Conservation (phyloP, 768 basidiomycete species). For the Porphyrellus cyaneotinctus region DNA sequence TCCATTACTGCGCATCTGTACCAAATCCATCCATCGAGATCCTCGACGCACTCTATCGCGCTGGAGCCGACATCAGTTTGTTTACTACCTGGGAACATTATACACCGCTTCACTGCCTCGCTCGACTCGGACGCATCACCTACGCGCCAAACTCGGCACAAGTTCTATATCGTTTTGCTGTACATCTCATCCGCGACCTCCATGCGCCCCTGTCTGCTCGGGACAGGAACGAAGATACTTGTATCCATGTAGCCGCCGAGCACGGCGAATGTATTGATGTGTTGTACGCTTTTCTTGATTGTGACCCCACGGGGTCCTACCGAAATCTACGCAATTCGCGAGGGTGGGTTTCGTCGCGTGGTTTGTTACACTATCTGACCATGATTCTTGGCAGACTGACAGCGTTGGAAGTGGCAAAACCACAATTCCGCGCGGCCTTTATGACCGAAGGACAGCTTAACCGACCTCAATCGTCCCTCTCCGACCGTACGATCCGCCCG, state of each 20-base stretch:
- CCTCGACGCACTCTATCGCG: slow-evolving; percentile 68
- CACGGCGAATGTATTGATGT: slow-evolving; percentile 63
- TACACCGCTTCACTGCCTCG: slow-evolving; percentile 67
- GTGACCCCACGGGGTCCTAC: slow-evolving; percentile 52
- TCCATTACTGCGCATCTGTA: slow-evolving; percentile 64
- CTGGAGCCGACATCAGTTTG: slow-evolving; percentile 69
- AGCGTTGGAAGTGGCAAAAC: slow-evolving; percentile 61
- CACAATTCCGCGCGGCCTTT: slow-evolving; percentile 63
- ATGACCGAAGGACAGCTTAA: slow-evolving; percentile 43
- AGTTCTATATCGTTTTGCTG: slow-evolving; percentile 52
- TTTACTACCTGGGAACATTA: slow-evolving; percentile 63
- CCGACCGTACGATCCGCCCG: slow-evolving; percentile 51
- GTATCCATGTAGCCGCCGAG: slow-evolving; percentile 77
- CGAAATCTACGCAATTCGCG: slow-evolving; percentile 63
- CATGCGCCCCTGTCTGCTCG: slow-evolving; percentile 63
- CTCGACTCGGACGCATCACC: slow-evolving; percentile 35
- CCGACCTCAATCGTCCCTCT: slow-evolving; percentile 52
- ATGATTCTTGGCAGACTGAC: slow-evolving; percentile 39
- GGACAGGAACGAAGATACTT: slow-evolving; percentile 69
- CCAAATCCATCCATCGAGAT: slow-evolving; percentile 54
- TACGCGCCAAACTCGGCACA: slow-evolving; percentile 34
- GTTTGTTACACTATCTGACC: background rate
- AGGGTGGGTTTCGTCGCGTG: slow-evolving; percentile 47
- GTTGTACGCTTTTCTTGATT: slow-evolving; percentile 59
- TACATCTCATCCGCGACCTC: slow-evolving; percentile 67